Evolutionary conservation across 1,284 basidiomycete genomes (phyloP), one percentile per base, ranked within the genome.

Genomic region (Agaricales sp.): DNA sequence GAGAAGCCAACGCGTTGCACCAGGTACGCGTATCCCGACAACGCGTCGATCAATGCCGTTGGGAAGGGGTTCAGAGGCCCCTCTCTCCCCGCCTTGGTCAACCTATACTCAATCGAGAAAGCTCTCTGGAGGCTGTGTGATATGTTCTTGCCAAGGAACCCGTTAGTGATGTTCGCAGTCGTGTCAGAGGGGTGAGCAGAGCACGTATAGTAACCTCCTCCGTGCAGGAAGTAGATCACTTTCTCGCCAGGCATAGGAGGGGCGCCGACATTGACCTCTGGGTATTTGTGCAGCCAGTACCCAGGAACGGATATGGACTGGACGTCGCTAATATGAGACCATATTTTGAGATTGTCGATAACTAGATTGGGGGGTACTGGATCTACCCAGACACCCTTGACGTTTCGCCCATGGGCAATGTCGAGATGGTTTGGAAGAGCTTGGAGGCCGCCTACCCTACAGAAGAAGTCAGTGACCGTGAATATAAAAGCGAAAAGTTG

Each of bases 21-120:
- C 4, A 84, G 72, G 56, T 83, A 79, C 48, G 70, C 64, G 58
- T 83, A 85, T 0, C 75, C 77, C 1, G 78, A 71, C 13, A 84
- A 65, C 0, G 75, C 76, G 54, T 85, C 82, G 3, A 84, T 59
- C 1, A 85, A 66, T 14, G 80, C 79, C 0, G 80, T 63, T 0
- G 83, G 82, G 68, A 83, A 83, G 0, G 80, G 69, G 50, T 68
- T 59, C 2, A 60, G 63, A 11, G 56, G 54, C n/a, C 53, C 48
- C 54, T 58, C 63, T 13, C 70, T 70, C 35, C 60, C 58, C 4
- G 57, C 55, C 2, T 67, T 64, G 43, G 71, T 75, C 12, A 75
- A 65, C 2, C 75, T 70, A 57, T 78, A 77, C 54, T 77, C 75
- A 24, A 73, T 49, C 3, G 71, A 67, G 50, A 76, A 68, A 1